Evolutionary conservation across 192 early-diverging fungal genomes (phyloP).

Genomic region (Coemansia sp.): DNA sequence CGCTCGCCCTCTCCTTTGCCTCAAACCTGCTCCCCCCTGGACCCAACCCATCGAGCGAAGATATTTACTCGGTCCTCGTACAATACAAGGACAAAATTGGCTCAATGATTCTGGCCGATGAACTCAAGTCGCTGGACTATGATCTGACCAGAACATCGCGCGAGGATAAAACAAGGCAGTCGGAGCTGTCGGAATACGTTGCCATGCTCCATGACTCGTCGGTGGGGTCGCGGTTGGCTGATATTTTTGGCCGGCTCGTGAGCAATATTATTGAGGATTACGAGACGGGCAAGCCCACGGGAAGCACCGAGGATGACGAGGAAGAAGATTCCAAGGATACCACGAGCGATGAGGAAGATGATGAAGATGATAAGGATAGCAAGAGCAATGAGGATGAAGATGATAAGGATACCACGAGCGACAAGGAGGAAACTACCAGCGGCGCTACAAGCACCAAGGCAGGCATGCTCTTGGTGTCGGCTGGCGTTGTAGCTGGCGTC

Average conservation of each 20-base stretch:
- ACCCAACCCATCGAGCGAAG: neutral
- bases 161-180: neutral
- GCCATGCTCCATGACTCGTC: conserved; percentile 4
- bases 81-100: neutral
- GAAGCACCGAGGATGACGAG: neutral
- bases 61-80: conserved; percentile 1
- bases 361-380: too few species aligned
- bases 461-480: neutral
- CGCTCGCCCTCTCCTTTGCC: neutral
- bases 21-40: neutral
- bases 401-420: neutral
- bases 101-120: neutral
- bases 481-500: neutral
- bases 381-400: too few species aligned
- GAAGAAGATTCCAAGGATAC: too few species aligned
- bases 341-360: too few species aligned
- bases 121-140: neutral
- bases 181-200: neutral
- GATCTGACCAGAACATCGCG: neutral
- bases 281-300: conserved; percentile 6
- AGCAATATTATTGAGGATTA: neutral
- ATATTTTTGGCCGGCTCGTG: neutral
- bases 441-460: neutral
- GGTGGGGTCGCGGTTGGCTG: conserved; percentile 4
- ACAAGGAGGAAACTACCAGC: neutral